Percentiles rank a stretch among this genome's conserved stretches.
Conservation (phyloP, 371 early-diverging fungal species). For the Enterocytospora artemiae region DNA sequence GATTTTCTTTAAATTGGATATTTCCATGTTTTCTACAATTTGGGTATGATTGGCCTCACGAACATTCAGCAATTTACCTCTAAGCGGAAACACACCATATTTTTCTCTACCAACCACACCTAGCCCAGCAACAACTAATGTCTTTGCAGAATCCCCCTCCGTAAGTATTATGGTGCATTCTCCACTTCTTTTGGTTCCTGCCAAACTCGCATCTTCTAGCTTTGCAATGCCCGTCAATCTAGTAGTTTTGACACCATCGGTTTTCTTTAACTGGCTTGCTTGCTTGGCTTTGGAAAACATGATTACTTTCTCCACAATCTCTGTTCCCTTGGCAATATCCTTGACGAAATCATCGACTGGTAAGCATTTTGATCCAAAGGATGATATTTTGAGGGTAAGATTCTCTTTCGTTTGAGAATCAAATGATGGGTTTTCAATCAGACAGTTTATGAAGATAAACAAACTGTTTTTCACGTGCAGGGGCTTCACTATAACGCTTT, state of each 20-base stretch:
- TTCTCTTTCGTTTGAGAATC: conserved; percentile 98
- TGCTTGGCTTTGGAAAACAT: conserved; percentile 70
- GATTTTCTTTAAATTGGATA: conserved; percentile 80
- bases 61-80: conserved; percentile 94
- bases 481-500: conserved; percentile 63
- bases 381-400: conserved; percentile 70
- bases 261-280: conserved; percentile 73
- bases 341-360: conserved; percentile 71
- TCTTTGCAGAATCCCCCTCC: conserved; percentile 97
- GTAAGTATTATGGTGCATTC: conserved; percentile 92
- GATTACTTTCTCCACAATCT: conserved; percentile 72
- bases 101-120: conserved; percentile 80
- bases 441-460: conserved; percentile 85
- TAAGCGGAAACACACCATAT: conserved; percentile 91
- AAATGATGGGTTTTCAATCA: conserved; percentile 93
- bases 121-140: conserved; percentile 81
- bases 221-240: conserved; percentile 76
- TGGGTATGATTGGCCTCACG: conserved; percentile 73
- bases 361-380: conserved; percentile 78
- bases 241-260: conserved; percentile 68
- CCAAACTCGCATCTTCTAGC: conserved; percentile 90
- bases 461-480: conserved; percentile 77
- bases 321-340: conserved; percentile 65
- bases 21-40: conserved; percentile 77
- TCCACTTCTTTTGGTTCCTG: conserved; percentile 69